Evolutionary conservation across 1,284 basidiomycete species (phyloP).

Genomic region (Ceratobasidium sp.): DNA sequence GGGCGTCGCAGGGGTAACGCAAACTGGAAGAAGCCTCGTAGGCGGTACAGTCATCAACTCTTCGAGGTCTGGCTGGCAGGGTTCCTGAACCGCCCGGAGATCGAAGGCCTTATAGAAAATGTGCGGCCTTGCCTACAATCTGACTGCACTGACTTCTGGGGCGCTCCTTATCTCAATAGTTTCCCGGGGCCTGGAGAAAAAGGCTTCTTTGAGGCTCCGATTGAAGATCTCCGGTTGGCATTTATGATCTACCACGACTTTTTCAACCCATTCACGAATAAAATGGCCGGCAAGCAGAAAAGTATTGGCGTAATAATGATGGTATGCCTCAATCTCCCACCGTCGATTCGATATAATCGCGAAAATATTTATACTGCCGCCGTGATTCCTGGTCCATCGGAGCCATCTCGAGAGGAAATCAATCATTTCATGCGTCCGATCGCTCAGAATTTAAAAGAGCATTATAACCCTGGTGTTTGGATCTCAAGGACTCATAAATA

Average conservation of each 20-base stretch:
- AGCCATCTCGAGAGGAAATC: constrained; percentile 51
- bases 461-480: constrained; percentile 57
- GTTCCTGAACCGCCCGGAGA: constrained; percentile 22
- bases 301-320: constrained; percentile 59
- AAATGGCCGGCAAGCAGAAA: constrained; percentile 54
- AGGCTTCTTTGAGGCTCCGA: constrained; percentile 48
- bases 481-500: constrained; percentile 47
- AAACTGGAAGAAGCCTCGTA: constrained; percentile 1
- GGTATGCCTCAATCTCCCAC: constrained; percentile 61
- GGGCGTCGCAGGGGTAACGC: background rate
- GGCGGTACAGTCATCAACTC: constrained; percentile 9
- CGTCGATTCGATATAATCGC: constrained; percentile 54
- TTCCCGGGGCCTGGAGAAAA: constrained; percentile 53
- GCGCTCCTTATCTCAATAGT: constrained; percentile 53
- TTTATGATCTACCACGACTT: constrained; percentile 59
- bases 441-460: constrained; percentile 54
- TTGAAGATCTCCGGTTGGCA: constrained; percentile 52
- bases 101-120: constrained; percentile 30
- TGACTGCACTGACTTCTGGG: constrained; percentile 51
- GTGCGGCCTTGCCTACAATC: background rate
- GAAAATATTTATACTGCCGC: constrained; percentile 61
- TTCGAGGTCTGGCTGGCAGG: constrained; percentile 28
- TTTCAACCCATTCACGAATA: constrained; percentile 61
- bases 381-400: constrained; percentile 56
- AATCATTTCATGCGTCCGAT: constrained; percentile 57